Percentiles rank a stretch among this genome's conserved stretches.
phyloP scores from a whole-genome alignment of 495 filamentous ascomycete species.

The Neurospora sp. region DNA sequence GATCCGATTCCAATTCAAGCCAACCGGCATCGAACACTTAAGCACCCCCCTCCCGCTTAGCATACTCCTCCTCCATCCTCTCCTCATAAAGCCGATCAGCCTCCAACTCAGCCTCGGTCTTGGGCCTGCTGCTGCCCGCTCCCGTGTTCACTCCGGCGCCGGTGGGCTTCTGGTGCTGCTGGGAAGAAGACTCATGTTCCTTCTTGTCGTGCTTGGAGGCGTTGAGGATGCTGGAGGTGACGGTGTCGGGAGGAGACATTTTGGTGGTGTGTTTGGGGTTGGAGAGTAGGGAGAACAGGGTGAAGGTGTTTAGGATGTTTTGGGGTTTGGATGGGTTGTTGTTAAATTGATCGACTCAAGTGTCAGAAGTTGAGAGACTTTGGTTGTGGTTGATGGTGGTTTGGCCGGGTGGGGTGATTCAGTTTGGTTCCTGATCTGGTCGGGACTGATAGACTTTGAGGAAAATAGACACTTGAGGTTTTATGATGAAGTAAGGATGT shows the following conservation, averaged over 20 bases:
- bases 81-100: conserved; percentile 57
- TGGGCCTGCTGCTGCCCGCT: conserved; percentile 25
- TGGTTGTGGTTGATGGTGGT: neutral
- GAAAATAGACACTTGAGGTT: neutral
- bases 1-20: too few species aligned
- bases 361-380: neutral
- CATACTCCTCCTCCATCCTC: conserved; percentile 68
- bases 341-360: neutral
- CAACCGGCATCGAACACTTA: conserved; percentile 10
- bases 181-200: neutral
- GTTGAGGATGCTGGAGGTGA: neutral
- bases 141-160: conserved; percentile 32
- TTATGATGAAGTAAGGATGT: neutral
- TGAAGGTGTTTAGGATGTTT: neutral
- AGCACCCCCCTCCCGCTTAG: conserved; percentile 64
- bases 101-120: conserved; percentile 35
- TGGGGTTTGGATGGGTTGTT: neutral
- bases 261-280: neutral
- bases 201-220: neutral
- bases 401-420: neutral
- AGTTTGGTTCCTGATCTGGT: neutral
- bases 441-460: neutral
- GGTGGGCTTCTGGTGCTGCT: conserved; percentile 5
- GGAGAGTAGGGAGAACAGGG: neutral
- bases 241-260: neutral